Conservation (phyloP, 495 filamentous ascomycete genomes). For the Tuber indicum region DNA sequence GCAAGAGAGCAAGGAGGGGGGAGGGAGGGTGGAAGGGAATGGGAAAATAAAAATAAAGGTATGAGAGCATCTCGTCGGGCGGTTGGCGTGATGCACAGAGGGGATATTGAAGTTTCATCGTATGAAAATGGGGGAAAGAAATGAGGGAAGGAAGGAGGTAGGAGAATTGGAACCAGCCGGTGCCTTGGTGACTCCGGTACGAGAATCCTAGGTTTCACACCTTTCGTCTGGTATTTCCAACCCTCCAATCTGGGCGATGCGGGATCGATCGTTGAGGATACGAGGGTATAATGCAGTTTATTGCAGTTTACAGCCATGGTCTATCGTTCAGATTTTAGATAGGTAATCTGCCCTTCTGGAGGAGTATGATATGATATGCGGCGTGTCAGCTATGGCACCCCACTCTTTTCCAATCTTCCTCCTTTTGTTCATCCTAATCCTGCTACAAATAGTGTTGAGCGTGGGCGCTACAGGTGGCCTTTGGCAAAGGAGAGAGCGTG, state of each 20-base stretch:
- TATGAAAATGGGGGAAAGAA: not conserved
- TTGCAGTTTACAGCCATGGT: not conserved
- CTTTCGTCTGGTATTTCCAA: not conserved
- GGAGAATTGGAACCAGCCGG: not conserved
- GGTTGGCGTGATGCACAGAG: not conserved
- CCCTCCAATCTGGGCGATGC: not conserved
- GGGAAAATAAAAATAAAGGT: not conserved
- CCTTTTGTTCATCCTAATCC: not conserved
- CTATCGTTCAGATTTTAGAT: not conserved
- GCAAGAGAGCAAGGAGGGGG: too few species aligned
- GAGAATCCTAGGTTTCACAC: not conserved
- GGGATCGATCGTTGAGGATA: not conserved
- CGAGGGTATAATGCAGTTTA: not conserved
- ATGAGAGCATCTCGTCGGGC: not conserved
- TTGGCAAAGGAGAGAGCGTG: not conserved
- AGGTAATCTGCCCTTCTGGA: not conserved
- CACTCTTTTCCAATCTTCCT: not conserved
- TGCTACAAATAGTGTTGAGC: not conserved
- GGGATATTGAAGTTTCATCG: not conserved
- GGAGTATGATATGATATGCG: not conserved
- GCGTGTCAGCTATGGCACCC: not conserved
- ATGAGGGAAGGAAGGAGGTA: too few species aligned
- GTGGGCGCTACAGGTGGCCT: not conserved
- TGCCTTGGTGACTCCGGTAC: not conserved
- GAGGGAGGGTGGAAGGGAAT: not conserved